Evolutionary conservation across 2,329 filamentous ascomycete species (phyloP), one percentile per base, ranked within the genome.

Genomic region (Phoma sp.): DNA sequence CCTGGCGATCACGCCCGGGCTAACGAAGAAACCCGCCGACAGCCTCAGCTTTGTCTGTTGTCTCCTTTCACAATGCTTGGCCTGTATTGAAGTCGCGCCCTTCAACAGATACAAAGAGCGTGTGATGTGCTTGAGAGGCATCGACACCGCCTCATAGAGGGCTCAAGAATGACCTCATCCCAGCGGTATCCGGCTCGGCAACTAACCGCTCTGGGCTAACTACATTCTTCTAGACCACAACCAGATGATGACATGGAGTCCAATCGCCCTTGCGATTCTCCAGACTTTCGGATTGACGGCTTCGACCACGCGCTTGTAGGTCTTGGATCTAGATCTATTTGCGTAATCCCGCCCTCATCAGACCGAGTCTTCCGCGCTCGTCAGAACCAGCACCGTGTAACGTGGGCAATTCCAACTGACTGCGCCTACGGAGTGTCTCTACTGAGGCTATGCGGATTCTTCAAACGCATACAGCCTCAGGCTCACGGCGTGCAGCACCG

Each of bases 201-300:
- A 31, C 48, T 51, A 57, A 57, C 50, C 55, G 32, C n/a, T 25
- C 43, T 40, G 21, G 49, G 55, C 55, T 57, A 57, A 57, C 55
- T 46, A 4, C 48, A 47, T 51, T 50, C 50, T 48, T 48, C 49
- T 38, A 70, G 67, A 64, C 39, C 67, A 70, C 53, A 65, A 69
- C 43, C 63, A 64, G 25, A 68, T 69, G 61, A 67, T 68, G 64
- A 70, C 63, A 44, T 70, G 66, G 66, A 53, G 54, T 35, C 66
- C 67, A 22, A 61, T 68, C 27, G 62, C 65, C 10, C 61, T 70
- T 3, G 63, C 62, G 6, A 54, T 69, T 21, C 52, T 67, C 35
- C 51, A 68, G 49, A 60, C 58, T 33, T 65, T 69, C 46, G 60
- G 61, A 21, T 55, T 65, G 31, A 64, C 60, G 31, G 57, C 49